Percentiles rank a stretch among this genome's conserved stretches.
Conservation (phyloP, 108 stramenopile genomes). For the Stephanodiscus minutulus region DNA sequence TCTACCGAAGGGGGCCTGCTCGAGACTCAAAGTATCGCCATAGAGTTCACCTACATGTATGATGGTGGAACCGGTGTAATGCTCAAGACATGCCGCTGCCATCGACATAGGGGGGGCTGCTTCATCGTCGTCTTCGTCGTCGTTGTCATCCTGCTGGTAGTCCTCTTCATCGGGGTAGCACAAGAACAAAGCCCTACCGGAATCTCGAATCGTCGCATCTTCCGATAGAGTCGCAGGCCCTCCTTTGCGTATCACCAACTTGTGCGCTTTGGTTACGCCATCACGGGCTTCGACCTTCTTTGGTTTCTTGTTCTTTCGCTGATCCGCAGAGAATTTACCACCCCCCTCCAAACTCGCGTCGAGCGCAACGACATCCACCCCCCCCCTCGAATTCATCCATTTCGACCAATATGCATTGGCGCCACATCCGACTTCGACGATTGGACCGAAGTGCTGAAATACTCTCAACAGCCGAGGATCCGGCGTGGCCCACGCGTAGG, state of each 20-base stretch:
- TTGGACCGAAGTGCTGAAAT: slow-evolving; percentile 63
- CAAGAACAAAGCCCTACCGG: slow-evolving; percentile 68
- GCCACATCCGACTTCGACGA: slow-evolving; percentile 89
- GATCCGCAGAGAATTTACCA: slow-evolving; percentile 50
- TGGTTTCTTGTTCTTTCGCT: slow-evolving; percentile 3
- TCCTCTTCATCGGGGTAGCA: slow-evolving; percentile 90
- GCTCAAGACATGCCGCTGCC: slow-evolving; percentile 74
- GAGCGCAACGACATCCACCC: slow-evolving; percentile 76
- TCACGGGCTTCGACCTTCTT: slow-evolving; percentile 12
- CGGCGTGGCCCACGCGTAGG: slow-evolving; percentile 85
- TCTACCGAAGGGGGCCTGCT: slow-evolving; percentile 89
- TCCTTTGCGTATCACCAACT: slow-evolving; percentile 53
- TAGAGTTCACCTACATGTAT: slow-evolving; percentile 91
- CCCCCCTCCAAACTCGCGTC: slow-evolving; percentile 62
- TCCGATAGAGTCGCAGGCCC: slow-evolving; percentile 68
- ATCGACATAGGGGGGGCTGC: slow-evolving; percentile 46
- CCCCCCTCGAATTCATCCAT: slow-evolving; percentile 53
- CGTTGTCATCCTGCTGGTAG: slow-evolving; percentile 27
- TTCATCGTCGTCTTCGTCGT: slow-evolving; percentile 35
- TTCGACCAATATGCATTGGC: slow-evolving; percentile 85
- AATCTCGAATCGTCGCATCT: slow-evolving; percentile 45
- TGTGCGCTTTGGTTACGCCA: slow-evolving; percentile 13
- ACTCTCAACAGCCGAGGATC: slow-evolving; percentile 57
- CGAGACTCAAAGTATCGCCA: slow-evolving; percentile 62
- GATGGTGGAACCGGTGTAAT: slow-evolving; percentile 71